phyloP scores from a whole-genome alignment of 345 rosid genomes.

The Linum usitatissimum region DNA sequence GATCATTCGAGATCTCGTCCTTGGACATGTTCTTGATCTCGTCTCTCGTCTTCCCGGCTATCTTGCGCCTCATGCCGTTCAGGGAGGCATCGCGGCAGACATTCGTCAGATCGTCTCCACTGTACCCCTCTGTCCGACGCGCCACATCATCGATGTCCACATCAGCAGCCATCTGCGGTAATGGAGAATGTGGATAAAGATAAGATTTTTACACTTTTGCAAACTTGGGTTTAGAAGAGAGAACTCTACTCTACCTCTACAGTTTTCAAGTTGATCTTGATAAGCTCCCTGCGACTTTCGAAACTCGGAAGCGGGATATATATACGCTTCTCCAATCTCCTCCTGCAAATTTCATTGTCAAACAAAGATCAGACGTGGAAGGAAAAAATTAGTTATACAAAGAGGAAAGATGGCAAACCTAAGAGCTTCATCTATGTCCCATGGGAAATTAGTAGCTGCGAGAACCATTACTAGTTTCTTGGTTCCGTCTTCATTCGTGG shows the following conservation, averaged over 20 bases:
- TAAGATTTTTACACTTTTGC: no score
- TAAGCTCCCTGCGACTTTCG: constrained; percentile 96
- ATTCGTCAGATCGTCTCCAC: constrained; percentile 98
- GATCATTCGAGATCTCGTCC: constrained; percentile 96
- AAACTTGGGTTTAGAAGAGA: no score
- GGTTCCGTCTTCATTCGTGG: constrained; percentile 92
- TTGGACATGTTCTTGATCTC: constrained; percentile 98
- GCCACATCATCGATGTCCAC: constrained; percentile 91
- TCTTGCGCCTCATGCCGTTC: constrained; percentile 99
- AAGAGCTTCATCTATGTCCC: constrained; percentile 99
- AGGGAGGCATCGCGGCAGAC: constrained; percentile 97
- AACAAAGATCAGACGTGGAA: not conserved
- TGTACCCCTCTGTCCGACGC: constrained; percentile 80
- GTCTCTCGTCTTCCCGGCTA: constrained; percentile 95
- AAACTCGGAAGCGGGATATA: constrained; percentile 97
- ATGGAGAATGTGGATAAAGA: not conserved
- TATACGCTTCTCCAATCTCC: constrained; percentile 97
- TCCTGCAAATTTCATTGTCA: constrained; percentile 38
- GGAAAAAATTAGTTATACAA: not conserved
- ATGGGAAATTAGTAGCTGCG: constrained; percentile 98
- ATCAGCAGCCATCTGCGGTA: constrained; percentile 64
- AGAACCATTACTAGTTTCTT: constrained; percentile 96
- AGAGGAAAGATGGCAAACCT: constrained; percentile 35
- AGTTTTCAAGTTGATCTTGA: constrained; percentile 84
- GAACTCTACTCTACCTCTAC: constrained; percentile 57